These are phyloP conservation scores for Citrus unshiu DNA, from an alignment of 345 rosid genomes.

Conservation along the genomic window DNA sequence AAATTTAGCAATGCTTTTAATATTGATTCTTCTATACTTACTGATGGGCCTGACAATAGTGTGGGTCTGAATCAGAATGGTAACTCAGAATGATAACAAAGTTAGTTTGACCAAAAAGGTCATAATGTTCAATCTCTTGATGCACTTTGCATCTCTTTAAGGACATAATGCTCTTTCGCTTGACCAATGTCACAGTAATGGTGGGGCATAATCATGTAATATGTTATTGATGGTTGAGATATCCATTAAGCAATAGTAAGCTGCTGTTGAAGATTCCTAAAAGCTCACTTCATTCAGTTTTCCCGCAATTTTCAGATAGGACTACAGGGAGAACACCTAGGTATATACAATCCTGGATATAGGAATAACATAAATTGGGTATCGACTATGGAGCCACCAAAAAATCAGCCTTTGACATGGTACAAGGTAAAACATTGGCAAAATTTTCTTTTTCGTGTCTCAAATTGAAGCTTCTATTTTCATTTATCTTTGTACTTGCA, in stretches of 20 bases:
- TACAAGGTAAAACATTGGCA: constrained; percentile 56
- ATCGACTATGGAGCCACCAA: constrained; percentile 61
- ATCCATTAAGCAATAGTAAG: too few relatives aligned
- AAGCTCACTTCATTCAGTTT: not conserved
- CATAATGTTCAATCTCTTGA: not conserved
- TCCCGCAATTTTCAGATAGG: constrained; percentile 53
- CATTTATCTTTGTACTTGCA: not conserved
- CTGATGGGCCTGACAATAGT: not conserved
- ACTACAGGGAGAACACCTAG: constrained; percentile 71
- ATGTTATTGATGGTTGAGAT: not conserved
- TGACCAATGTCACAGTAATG: not conserved
- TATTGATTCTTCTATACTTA: not conserved
- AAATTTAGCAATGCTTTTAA: not conserved
- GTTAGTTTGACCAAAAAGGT: not conserved
- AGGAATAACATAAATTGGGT: constrained; percentile 51
- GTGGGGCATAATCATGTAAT: not conserved
- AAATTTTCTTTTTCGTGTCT: not conserved
- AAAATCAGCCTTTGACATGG: constrained; percentile 81
- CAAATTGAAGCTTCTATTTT: not conserved
- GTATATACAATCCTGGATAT: constrained; percentile 54
- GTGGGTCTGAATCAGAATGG: not conserved
- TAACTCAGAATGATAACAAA: not conserved
- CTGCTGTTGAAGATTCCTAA: not conserved
- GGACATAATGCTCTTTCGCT: not conserved
- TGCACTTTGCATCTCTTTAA: too few relatives aligned